Conservation (phyloP, 2,329 filamentous ascomycete species). For the Calonectria multiphialidica region DNA sequence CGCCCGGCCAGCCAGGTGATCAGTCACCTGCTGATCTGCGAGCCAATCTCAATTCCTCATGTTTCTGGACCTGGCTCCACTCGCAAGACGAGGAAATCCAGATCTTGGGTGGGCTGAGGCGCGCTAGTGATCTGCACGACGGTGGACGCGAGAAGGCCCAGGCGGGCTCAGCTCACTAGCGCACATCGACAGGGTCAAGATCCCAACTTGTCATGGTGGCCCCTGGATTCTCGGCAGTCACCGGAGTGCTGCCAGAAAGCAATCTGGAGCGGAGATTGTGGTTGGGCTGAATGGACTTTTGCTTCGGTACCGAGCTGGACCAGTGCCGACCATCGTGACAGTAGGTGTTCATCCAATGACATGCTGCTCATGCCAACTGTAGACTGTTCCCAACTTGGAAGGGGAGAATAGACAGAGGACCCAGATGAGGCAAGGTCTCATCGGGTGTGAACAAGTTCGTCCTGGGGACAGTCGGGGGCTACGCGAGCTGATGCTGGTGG, state of each 20-base stretch:
- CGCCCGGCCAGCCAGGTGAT: conserved; percentile 35
- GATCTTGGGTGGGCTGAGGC: conserved; percentile 44
- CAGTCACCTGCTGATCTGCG: conserved; percentile 44
- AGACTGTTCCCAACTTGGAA: conserved; percentile 4
- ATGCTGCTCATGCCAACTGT: background rate
- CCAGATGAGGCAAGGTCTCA: conserved; percentile 26
- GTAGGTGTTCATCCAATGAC: conserved; percentile 5
- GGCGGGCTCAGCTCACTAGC: conserved; percentile 43
- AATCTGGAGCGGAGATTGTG: conserved; percentile 27
- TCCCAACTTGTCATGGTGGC: conserved; percentile 12
- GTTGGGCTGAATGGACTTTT: background rate
- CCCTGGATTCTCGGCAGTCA: conserved; percentile 26
- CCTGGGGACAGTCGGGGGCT: conserved; percentile 26
- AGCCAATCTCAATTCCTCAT: conserved; percentile 43
- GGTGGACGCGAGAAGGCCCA: conserved; percentile 41
- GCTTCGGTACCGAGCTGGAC: conserved; percentile 25
- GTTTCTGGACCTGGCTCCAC: conserved; percentile 37
- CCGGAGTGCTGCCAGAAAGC: conserved; percentile 17
- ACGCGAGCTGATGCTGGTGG: conserved; percentile 27
- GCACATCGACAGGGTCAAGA: conserved; percentile 22
- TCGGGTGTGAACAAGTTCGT: conserved; percentile 24
- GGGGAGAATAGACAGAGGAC: background rate
- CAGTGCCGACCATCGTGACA: background rate
- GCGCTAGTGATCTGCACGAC: conserved; percentile 45
- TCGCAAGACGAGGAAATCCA: conserved; percentile 35